Percentiles rank a stretch among this genome's conserved stretches.
phyloP scores from a whole-genome alignment of 768 basidiomycete genomes.

The Amanita brunnescens region DNA sequence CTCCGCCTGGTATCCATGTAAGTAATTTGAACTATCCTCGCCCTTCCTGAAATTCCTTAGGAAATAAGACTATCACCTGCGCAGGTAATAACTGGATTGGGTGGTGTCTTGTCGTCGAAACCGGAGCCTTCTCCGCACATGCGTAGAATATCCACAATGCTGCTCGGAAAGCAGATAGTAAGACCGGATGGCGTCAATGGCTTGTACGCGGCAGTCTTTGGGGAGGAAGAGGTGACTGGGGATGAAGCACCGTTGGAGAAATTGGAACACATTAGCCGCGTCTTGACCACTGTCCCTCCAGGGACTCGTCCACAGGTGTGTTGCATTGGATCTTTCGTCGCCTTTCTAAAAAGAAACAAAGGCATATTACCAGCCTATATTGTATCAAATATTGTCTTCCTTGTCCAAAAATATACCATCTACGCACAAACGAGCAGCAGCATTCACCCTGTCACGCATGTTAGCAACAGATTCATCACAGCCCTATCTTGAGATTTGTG shows the following conservation, averaged over 20 bases:
- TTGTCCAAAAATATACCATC: constrained; percentile 34
- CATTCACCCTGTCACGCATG: constrained; percentile 63
- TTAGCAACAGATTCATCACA: constrained; percentile 30
- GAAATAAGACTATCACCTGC: constrained; percentile 51
- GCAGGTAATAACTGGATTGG: constrained; percentile 58
- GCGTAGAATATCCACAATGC: constrained; percentile 47
- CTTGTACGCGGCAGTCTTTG: constrained; percentile 60
- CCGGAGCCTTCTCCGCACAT: constrained; percentile 40
- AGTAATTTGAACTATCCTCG: constrained; percentile 20
- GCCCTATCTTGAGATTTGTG: constrained; percentile 20
- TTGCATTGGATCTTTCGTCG: background rate
- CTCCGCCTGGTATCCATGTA: constrained; percentile 58
- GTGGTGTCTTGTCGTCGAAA: constrained; percentile 42
- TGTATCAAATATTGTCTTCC: constrained; percentile 47
- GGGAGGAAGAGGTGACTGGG: constrained; percentile 41
- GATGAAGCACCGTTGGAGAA: constrained; percentile 57
- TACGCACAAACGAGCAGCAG: constrained; percentile 49
- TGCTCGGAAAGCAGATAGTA: constrained; percentile 64
- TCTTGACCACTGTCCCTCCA: constrained; percentile 56
- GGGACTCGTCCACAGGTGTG: constrained; percentile 47
- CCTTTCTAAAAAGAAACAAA: constrained; percentile 18
- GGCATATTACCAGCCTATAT: constrained; percentile 52
- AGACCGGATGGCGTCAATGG: constrained; percentile 65
- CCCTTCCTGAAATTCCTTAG: constrained; percentile 9
- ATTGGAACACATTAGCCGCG: constrained; percentile 60